Base-by-base conservation (phyloP, 2,329 filamentous ascomycete genomes). In the Meredithiella fracta region DNA sequence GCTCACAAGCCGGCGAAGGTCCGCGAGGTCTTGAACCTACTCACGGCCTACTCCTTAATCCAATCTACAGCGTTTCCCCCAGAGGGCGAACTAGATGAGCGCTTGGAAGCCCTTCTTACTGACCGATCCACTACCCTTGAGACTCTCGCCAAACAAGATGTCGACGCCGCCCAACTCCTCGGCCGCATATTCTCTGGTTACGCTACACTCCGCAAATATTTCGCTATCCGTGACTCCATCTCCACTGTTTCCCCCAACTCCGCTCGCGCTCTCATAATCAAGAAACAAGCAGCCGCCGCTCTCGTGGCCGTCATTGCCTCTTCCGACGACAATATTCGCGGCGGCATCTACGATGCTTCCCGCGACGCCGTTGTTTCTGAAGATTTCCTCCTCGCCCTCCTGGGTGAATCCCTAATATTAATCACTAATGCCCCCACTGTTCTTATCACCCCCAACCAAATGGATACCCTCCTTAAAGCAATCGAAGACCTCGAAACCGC, bases 121-220 rank as follows among this genome's bases (percentile, higher is more conserved):
- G 80, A 83, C 53, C 85, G 89, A 11, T 83, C 83, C 61, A 69
- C 78, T 14, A 83, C 85, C 0, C 73, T 97, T 2, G 79, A 83
- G 56, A 73, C 78, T 29, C 80, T 91, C 54, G 85, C 86, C 4
- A 76, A 77, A 25, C 76, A 83, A 54, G 91, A 96, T 63, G 71
- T 85, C 31, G 84, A 90, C 64, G 90, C 88, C 6, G 91, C 90
- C 7, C 78, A 86, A 62, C 77, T 95, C 9, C 74, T 97, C 2
- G 86, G 90, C 50, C 85, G 84, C 59, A 84, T 90, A 69, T 80
- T 96, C 8, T 92, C 86, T 65, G 91, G 91, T 22, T 97, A 97
- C 64, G 91, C 90, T 22, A 94, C 89, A 0, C 73, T 97, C 20
- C 85, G 91, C 37, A 84, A 83, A 62, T 96, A 91, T 71, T 97